These are phyloP conservation scores for Vitis hybrid DNA, from an alignment of 177 flowering plant species.

Conservation along the genomic window DNA sequence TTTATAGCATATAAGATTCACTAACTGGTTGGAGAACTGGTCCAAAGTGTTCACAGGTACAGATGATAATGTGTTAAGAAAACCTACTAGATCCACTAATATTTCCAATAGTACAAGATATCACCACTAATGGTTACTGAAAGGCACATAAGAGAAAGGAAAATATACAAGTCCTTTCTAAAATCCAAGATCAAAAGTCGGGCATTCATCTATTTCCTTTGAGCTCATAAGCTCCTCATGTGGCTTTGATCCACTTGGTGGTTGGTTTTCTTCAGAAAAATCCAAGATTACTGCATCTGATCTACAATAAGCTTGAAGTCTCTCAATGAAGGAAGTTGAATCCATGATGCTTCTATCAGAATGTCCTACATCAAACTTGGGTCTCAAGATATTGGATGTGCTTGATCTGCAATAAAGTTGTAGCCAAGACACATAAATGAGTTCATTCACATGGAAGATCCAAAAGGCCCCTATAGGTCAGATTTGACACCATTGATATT, in stretches of 20 bases:
- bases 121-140: neutral
- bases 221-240: slow-evolving; percentile 7
- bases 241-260: slow-evolving; percentile 2
- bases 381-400: slow-evolving; percentile 1
- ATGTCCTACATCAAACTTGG: slow-evolving; percentile 8
- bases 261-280: slow-evolving; percentile 10
- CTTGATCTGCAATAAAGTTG: slow-evolving; percentile 7
- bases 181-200: slow-evolving; percentile 79
- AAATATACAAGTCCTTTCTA: slow-evolving; percentile 12
- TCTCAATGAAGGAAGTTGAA: slow-evolving; percentile 4
- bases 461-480: too few species aligned
- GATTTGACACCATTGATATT: too few species aligned
- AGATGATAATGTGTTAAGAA: neutral
- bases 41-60: neutral
- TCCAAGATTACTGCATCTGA: slow-evolving; percentile 6
- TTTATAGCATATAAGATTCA: too few species aligned
- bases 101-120: neutral
- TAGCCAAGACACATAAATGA: neutral
- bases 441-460: too few species aligned
- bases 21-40: too few species aligned
- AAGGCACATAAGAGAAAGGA: neutral
- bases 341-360: slow-evolving; percentile 1
- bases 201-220: slow-evolving; percentile 34
- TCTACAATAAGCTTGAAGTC: slow-evolving; percentile 12
- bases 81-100: neutral